Percentiles rank a stretch among this genome's conserved stretches.
Conservation (phyloP, 495 filamentous ascomycete species). For the Aspergillus steynii region DNA sequence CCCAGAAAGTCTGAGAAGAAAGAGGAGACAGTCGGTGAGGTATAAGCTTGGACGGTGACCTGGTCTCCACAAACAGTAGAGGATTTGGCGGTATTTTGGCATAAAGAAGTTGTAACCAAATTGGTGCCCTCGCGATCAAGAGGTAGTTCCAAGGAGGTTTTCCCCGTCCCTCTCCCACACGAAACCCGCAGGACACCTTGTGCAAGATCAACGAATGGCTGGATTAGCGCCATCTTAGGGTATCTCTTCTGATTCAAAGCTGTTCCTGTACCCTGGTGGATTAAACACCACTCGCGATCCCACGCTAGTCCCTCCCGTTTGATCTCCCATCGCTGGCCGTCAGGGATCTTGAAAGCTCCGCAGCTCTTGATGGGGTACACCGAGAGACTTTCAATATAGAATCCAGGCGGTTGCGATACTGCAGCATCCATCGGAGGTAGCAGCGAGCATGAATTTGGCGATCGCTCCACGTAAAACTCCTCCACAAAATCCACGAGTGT, state of each 20-base stretch:
- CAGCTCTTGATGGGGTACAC: slow-evolving; percentile 91
- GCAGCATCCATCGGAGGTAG: slow-evolving; percentile 22
- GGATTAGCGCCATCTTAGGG: slow-evolving; percentile 78
- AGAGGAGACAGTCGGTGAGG: slow-evolving; percentile 57
- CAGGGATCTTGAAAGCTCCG: slow-evolving; percentile 70
- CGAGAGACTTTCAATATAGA: slow-evolving; percentile 59
- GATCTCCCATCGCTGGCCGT: slow-evolving; percentile 68
- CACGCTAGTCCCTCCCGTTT: slow-evolving; percentile 77
- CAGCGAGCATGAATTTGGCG: slow-evolving; percentile 24
- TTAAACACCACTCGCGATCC: slow-evolving; percentile 93
- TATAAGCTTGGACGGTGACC: slow-evolving; percentile 68
- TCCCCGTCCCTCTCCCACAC: slow-evolving; percentile 27
- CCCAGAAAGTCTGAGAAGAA: slow-evolving; percentile 76
- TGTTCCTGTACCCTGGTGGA: slow-evolving; percentile 77
- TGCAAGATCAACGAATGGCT: slow-evolving; percentile 66
- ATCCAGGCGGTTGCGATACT: slow-evolving; percentile 24
- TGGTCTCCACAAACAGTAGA: slow-evolving; percentile 80
- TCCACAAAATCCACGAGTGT: slow-evolving; percentile 67
- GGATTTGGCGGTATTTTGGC: slow-evolving; percentile 33
- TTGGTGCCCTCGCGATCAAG: slow-evolving; percentile 61
- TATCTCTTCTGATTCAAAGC: slow-evolving; percentile 82
- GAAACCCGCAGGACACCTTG: slow-evolving; percentile 54
- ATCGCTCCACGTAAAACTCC: slow-evolving; percentile 72
- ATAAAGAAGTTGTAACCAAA: slow-evolving; percentile 46
- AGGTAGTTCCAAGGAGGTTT: slow-evolving; percentile 48